A percentile compares a stretch with the other conserved stretches of the same genome.
Conservation (phyloP, 2,329 filamentous ascomycete genomes). For the Trichoderma semiorbis region DNA sequence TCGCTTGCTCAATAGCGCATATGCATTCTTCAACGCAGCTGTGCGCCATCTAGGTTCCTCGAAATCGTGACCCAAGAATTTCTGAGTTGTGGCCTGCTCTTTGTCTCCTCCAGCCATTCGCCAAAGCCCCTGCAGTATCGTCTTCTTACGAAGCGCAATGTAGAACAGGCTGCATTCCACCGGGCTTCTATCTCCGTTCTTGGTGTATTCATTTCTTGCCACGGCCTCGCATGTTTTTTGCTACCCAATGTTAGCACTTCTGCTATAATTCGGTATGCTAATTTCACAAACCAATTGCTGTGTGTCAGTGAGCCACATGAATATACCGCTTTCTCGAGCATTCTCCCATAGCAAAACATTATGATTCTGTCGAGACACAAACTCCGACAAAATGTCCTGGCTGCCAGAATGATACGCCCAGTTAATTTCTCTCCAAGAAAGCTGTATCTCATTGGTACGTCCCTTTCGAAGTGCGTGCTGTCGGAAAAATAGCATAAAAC, state of each 20-base stretch:
- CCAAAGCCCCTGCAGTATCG: conserved; percentile 87
- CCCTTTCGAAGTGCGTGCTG: conserved; percentile 71
- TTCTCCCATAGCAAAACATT: conserved; percentile 79
- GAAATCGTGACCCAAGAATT: conserved; percentile 87
- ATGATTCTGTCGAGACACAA: conserved; percentile 76
- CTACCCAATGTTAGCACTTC: conserved; percentile 24
- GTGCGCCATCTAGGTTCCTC: conserved; percentile 81
- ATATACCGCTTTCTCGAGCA: conserved; percentile 81
- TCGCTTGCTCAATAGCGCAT: conserved; percentile 85
- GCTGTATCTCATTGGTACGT: conserved; percentile 59
- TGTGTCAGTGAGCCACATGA: conserved; percentile 87
- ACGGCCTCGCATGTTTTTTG: conserved; percentile 78
- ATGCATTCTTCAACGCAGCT: conserved; percentile 91
- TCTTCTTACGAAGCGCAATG: conserved; percentile 85
- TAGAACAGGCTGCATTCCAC: conserved; percentile 91
- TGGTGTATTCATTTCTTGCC: conserved; percentile 89
- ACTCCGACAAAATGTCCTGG: conserved; percentile 85
- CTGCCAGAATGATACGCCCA: conserved; percentile 83
- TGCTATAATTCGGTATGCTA: not conserved
- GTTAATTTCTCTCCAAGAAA: conserved; percentile 76
- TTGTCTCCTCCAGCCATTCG: conserved; percentile 87
- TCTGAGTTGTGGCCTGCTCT: conserved; percentile 78
- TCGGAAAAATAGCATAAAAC: conserved; percentile 84
- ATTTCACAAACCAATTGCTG: conserved; percentile 63
- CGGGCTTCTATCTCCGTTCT: conserved; percentile 81